Percentiles rank a stretch among this genome's conserved stretches.
Evolutionary conservation across 257 asterid genomes (phyloP).

Genomic region (Coffea eugenioides): DNA sequence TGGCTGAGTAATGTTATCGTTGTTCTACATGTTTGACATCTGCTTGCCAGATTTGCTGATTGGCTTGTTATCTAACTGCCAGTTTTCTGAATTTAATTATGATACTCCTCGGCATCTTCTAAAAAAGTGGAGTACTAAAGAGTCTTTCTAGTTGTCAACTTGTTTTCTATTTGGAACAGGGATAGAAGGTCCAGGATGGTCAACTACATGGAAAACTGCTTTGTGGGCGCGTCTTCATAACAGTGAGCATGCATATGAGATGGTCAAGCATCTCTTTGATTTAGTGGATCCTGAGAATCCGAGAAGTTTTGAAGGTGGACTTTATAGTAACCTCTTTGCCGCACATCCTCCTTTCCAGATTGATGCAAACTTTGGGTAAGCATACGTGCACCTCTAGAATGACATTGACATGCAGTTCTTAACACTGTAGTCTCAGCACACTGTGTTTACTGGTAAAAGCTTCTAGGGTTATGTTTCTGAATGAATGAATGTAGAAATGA

Average conservation of each 20-base stretch:
- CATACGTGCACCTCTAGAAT: background rate
- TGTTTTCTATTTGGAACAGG: conserved; percentile 39
- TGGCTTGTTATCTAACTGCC: background rate
- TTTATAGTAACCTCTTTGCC: conserved; percentile 66
- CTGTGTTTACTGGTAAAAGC: background rate
- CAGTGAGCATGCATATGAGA: conserved; percentile 57
- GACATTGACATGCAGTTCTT: background rate
- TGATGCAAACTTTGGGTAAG: conserved; percentile 83
- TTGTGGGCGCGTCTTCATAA: conserved; percentile 70
- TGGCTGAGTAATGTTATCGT: background rate
- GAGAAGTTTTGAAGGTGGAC: conserved; percentile 57
- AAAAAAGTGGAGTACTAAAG: background rate
- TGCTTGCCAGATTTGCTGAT: background rate
- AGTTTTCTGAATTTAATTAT: background rate
- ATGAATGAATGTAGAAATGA: too few species aligned
- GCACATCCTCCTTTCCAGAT: conserved; percentile 92
- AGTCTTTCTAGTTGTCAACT: background rate
- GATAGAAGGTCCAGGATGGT: conserved; percentile 87
- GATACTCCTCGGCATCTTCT: background rate
- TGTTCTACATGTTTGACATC: background rate
- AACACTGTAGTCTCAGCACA: background rate
- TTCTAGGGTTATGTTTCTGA: background rate
- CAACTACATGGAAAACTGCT: conserved; percentile 71
- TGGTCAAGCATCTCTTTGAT: conserved; percentile 65
- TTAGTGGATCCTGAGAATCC: conserved; percentile 58